These are phyloP conservation scores for Solanum tacnaense DNA, from an alignment of 257 asterid species.

Conservation along the genomic window DNA sequence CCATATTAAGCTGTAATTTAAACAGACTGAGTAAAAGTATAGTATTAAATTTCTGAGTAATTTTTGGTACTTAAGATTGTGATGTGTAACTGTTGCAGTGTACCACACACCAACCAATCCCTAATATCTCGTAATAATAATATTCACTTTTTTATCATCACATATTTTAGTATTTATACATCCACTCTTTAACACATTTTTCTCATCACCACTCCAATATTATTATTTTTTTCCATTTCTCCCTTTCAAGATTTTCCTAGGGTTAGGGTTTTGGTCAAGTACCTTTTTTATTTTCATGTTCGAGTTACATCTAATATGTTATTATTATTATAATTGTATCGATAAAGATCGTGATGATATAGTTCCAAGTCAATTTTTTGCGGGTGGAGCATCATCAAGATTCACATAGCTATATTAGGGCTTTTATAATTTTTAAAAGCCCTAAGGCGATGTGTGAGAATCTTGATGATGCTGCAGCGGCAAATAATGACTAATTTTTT, in stretches of 20 bases:
- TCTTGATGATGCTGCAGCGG: constrained; percentile 90
- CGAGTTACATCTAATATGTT: neutral
- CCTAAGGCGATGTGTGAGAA: constrained; percentile 25
- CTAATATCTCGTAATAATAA: constrained; percentile 29
- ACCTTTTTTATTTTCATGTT: neutral
- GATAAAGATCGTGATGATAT: neutral
- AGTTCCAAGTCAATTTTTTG: constrained; percentile 30
- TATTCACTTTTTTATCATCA: constrained; percentile 6
- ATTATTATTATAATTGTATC: neutral
- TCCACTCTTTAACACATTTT: neutral
- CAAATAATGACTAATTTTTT: constrained; percentile 28
- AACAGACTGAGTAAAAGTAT: neutral
- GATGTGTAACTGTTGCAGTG: constrained; percentile 41
- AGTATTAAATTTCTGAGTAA: neutral
- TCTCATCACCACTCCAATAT: neutral
- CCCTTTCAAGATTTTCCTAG: neutral
- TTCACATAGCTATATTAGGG: constrained; percentile 38
- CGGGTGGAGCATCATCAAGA: constrained; percentile 66
- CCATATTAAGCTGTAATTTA: neutral
- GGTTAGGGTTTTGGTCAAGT: neutral
- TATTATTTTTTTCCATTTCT: neutral
- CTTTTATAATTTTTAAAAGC: neutral
- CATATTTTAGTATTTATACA: neutral
- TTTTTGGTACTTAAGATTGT: constrained; percentile 30
- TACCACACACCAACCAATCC: constrained; percentile 10